Percentiles rank a stretch among this genome's conserved stretches.
phyloP scores from a whole-genome alignment of 805 yeast genomes.

The Henningerozyma blattae region DNA sequence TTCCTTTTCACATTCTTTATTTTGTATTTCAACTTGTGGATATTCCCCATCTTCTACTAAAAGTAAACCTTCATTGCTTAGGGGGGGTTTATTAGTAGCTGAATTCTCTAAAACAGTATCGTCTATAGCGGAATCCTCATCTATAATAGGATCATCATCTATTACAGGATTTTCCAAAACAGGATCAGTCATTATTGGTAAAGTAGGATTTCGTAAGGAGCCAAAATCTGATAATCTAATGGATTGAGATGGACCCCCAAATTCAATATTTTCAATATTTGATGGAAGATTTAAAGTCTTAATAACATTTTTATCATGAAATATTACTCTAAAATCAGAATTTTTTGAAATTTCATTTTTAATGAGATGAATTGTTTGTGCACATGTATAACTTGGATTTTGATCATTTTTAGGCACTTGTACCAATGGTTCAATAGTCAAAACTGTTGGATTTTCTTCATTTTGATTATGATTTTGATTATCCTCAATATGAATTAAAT shows the following conservation, averaged over 20 bases:
- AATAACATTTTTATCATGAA: conserved; percentile 17
- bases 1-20: too few relatives aligned
- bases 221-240: not conserved
- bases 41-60: too few relatives aligned
- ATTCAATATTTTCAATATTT: not conserved
- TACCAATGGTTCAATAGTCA: not conserved
- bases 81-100: too few relatives aligned
- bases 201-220: too few relatives aligned
- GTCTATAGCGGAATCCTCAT: too few relatives aligned
- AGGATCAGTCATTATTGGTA: too few relatives aligned
- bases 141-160: too few relatives aligned
- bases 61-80: too few relatives aligned
- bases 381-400: too few relatives aligned
- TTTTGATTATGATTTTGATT: not conserved
- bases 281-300: conserved; percentile 8
- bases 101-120: too few relatives aligned
- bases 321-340: conserved; percentile 21
- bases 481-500: not conserved
- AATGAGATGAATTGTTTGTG: conserved; percentile 13
- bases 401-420: not conserved
- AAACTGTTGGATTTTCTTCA: conserved; percentile 1
- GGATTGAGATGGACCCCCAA: not conserved
- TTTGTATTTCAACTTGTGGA: too few relatives aligned
- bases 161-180: too few relatives aligned
- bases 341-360: conserved; percentile 12